phyloP scores from a whole-genome alignment of 2,329 filamentous ascomycete species.

The Fusarium setosum region DNA sequence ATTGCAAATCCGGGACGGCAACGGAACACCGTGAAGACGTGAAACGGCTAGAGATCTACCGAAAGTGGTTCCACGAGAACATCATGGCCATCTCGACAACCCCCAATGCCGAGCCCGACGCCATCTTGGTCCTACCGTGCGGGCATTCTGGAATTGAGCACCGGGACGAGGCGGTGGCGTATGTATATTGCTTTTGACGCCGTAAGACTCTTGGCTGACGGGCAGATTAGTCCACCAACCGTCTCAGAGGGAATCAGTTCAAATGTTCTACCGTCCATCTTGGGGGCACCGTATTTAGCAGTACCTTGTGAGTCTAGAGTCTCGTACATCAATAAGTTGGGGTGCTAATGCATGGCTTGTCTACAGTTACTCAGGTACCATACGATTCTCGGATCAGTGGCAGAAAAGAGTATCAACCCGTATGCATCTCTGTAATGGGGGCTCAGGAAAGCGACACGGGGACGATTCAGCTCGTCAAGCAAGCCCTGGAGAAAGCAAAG shows the following conservation, averaged over 20 bases:
- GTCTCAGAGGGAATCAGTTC: slow-evolving; percentile 40
- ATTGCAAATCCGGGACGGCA: slow-evolving; percentile 28
- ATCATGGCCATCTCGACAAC: slow-evolving; percentile 36
- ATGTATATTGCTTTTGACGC: slow-evolving; percentile 26
- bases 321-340: background rate
- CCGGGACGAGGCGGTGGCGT: slow-evolving; percentile 43
- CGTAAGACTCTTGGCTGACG: slow-evolving; percentile 25
- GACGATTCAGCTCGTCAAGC: slow-evolving; percentile 43
- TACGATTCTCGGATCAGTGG: slow-evolving; percentile 46
- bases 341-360: slow-evolving; percentile 13
- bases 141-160: slow-evolving; percentile 33
- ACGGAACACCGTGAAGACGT: slow-evolving; percentile 16
- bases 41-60: slow-evolving; percentile 43
- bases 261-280: slow-evolving; percentile 43
- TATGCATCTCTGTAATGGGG: slow-evolving; percentile 47
- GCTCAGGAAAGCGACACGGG: slow-evolving; percentile 40
- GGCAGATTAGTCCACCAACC: slow-evolving; percentile 39
- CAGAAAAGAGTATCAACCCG: slow-evolving; percentile 43
- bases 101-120: slow-evolving; percentile 27
- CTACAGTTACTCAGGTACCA: slow-evolving; percentile 44
- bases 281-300: slow-evolving; percentile 47
- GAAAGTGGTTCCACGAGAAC: slow-evolving; percentile 46
- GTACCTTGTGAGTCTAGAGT: slow-evolving; percentile 48
- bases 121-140: slow-evolving; percentile 47
- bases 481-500: slow-evolving; percentile 41